A percentile compares a stretch with the other conserved stretches of the same genome.
phyloP scores from a whole-genome alignment of 2,329 filamentous ascomycete genomes.

The Exophiala xenobiotica region DNA sequence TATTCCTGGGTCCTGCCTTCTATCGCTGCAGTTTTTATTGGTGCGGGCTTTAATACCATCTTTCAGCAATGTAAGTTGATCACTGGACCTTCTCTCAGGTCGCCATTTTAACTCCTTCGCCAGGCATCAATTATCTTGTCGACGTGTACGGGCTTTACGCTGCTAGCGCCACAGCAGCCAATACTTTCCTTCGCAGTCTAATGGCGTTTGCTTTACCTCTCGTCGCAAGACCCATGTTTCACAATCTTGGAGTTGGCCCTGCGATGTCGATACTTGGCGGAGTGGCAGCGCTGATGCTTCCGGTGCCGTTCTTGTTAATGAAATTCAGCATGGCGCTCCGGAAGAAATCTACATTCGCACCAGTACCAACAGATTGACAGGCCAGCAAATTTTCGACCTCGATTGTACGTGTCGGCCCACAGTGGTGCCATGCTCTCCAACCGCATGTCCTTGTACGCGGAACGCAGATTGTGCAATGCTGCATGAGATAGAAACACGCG shows the following conservation, averaged over 20 bases:
- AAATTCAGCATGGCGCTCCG: constrained; percentile 42
- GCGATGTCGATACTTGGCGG: constrained; percentile 44
- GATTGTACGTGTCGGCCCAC: too few relatives aligned
- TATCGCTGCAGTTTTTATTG: constrained; percentile 42
- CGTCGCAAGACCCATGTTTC: constrained; percentile 44
- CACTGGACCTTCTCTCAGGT: neutral
- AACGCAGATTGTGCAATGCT: too few relatives aligned
- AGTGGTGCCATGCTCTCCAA: too few relatives aligned
- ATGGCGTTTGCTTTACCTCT: constrained; percentile 41
- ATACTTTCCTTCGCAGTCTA: constrained; percentile 43
- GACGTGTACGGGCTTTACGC: constrained; percentile 43
- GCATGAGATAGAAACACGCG: too few relatives aligned
- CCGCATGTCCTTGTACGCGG: too few relatives aligned
- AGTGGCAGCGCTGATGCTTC: constrained; percentile 41
- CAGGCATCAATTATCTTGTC: constrained; percentile 48
- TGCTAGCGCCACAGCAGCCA: constrained; percentile 44
- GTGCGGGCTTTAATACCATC: constrained; percentile 38
- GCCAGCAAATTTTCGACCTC: too few relatives aligned
- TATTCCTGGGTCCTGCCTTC: constrained; percentile 38
- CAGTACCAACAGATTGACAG: constrained; percentile 21
- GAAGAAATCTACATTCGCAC: constrained; percentile 47
- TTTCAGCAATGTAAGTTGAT: constrained; percentile 31
- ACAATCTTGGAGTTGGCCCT: constrained; percentile 43
- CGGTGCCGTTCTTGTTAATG: constrained; percentile 49
- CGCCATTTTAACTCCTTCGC: neutral